Conservation (phyloP, 2,329 filamentous ascomycete genomes). For the Botrytis hyacinthi region DNA sequence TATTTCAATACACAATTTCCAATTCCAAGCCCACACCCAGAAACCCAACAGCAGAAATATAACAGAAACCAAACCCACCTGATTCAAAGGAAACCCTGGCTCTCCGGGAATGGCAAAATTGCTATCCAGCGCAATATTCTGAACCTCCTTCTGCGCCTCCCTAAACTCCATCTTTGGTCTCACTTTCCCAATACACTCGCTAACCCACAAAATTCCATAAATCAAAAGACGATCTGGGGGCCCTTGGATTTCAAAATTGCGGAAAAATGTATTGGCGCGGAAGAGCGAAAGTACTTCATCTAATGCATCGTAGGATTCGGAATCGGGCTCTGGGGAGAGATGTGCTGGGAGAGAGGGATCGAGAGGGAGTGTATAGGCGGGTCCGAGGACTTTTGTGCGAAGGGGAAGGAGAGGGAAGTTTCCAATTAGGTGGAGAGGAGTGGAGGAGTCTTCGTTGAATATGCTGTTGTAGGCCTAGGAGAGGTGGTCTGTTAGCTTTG, state of each 20-base stretch:
- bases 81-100: slow-evolving; percentile 88
- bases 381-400: slow-evolving; percentile 92
- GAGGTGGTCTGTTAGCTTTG: slow-evolving; percentile 11
- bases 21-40: not conserved
- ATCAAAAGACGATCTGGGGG: slow-evolving; percentile 91
- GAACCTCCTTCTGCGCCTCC: slow-evolving; percentile 69
- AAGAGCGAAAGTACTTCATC: slow-evolving; percentile 92
- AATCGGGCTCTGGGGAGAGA: slow-evolving; percentile 71
- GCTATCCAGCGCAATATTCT: slow-evolving; percentile 84
- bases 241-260: slow-evolving; percentile 98
- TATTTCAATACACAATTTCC: not conserved
- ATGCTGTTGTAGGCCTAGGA: slow-evolving; percentile 92
- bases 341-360: slow-evolving; percentile 45
- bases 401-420: slow-evolving; percentile 95
- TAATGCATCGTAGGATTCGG: slow-evolving; percentile 91
- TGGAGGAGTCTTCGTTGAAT: slow-evolving; percentile 79
- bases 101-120: slow-evolving; percentile 96
- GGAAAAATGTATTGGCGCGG: slow-evolving; percentile 97
- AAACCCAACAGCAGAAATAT: not conserved
- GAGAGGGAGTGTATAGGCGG: slow-evolving; percentile 79
- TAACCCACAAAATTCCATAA: slow-evolving; percentile 94
- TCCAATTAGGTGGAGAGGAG: slow-evolving; percentile 57
- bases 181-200: slow-evolving; percentile 86
- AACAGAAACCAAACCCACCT: slow-evolving; percentile 51
- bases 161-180: slow-evolving; percentile 66